A percentile compares a stretch with the other conserved stretches of the same genome.
These are phyloP conservation scores for Podospora australis DNA, from an alignment of 495 filamentous ascomycete genomes.

Conservation along the genomic window DNA sequence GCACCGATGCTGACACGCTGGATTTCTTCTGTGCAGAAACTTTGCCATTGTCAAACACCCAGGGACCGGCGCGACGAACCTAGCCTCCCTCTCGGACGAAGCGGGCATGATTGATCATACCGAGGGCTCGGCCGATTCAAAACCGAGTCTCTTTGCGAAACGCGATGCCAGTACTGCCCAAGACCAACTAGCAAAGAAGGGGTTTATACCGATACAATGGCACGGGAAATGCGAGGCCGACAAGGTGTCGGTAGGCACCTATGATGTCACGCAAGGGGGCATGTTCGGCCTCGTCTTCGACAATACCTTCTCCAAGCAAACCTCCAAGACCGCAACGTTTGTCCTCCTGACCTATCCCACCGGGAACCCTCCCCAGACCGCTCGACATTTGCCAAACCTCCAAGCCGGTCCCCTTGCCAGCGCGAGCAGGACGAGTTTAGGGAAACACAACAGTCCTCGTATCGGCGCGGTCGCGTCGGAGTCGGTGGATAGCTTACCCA, in stretches of 20 bases:
- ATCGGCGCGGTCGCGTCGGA: conserved; percentile 37
- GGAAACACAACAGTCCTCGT: conserved; percentile 34
- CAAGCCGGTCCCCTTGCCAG: conserved; percentile 38
- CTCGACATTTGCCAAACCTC: conserved; percentile 57
- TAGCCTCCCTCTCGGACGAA: conserved; percentile 46
- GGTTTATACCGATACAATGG: conserved; percentile 83
- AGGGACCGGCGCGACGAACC: conserved; percentile 54
- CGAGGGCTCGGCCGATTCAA: conserved; percentile 36
- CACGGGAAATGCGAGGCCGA: conserved; percentile 92
- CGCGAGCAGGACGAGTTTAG: conserved; percentile 45
- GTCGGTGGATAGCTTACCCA: conserved; percentile 53
- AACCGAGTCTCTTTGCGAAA: conserved; percentile 33
- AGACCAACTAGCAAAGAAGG: conserved; percentile 77
- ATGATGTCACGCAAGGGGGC: conserved; percentile 76
- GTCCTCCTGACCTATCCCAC: conserved; percentile 91
- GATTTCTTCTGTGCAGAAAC: conserved; percentile 50
- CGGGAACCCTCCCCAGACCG: conserved; percentile 69
- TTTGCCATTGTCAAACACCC: conserved; percentile 98
- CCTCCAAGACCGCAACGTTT: conserved; percentile 89
- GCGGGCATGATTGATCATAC: conserved; percentile 37
- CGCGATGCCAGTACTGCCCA: conserved; percentile 57
- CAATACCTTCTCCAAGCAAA: conserved; percentile 96
- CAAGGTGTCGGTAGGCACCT: conserved; percentile 86
- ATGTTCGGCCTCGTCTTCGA: conserved; percentile 98
- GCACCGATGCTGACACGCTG: conserved; percentile 5